These are phyloP conservation scores for Suhomyces bokatorum DNA, from an alignment of 1,139 yeast genomes.

Conservation along the genomic window DNA sequence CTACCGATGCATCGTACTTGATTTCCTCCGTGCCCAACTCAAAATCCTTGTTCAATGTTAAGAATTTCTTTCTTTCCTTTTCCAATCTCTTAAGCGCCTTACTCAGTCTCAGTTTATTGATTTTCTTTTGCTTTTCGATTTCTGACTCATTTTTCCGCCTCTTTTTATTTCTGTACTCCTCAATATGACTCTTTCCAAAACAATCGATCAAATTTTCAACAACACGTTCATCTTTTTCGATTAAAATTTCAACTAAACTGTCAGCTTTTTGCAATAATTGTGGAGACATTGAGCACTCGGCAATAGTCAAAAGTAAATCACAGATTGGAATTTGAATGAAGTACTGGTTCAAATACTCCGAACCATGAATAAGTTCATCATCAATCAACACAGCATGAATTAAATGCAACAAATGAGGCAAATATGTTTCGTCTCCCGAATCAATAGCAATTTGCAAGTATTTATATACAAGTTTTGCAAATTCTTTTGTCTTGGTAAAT, in stretches of 20 bases:
- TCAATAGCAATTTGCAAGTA: conserved; percentile 53
- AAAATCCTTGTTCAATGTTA: conserved; percentile 31
- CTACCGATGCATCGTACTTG: conserved; percentile 13
- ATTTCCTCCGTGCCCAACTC: conserved; percentile 19
- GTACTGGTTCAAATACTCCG: conserved; percentile 38
- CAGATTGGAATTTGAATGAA: conserved; percentile 58
- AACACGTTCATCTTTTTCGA: conserved; percentile 49
- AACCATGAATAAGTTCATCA: conserved; percentile 46
- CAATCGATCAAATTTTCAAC: conserved; percentile 53
- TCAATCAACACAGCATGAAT: conserved; percentile 65
- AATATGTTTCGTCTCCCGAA: conserved; percentile 50
- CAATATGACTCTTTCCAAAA: conserved; percentile 58
- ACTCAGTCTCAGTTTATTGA: conserved; percentile 39
- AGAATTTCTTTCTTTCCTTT: conserved; percentile 40
- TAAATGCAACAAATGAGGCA: conserved; percentile 63
- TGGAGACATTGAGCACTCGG: conserved; percentile 53
- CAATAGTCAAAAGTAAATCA: conserved; percentile 52
- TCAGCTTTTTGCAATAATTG: conserved; percentile 55
- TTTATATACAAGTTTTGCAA: conserved; percentile 60
- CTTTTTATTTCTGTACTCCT: conserved; percentile 36
- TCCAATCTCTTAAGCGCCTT: conserved; percentile 46
- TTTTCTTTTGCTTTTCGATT: conserved; percentile 46
- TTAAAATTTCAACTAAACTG: conserved; percentile 48
- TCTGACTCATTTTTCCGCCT: conserved; percentile 31
- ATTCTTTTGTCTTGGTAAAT: conserved; percentile 51